phyloP scores from a whole-genome alignment of 129 eudicot genomes.

The Apium graveolens region DNA sequence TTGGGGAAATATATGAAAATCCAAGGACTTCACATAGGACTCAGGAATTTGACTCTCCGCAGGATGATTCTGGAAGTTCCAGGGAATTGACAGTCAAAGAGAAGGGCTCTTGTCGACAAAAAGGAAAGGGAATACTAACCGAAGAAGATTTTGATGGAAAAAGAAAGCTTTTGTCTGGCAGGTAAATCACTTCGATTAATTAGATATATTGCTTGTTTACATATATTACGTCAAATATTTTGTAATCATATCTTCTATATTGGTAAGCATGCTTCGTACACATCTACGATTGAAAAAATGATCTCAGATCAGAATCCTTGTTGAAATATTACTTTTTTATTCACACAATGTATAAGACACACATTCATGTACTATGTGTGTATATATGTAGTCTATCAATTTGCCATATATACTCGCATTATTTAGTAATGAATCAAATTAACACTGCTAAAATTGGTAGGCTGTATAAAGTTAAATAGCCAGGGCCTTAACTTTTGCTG shows the following conservation, averaged over 20 bases:
- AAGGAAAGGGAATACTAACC: constrained; percentile 44
- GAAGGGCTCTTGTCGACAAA: constrained; percentile 19
- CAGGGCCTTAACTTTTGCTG: not conserved
- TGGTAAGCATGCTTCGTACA: not conserved
- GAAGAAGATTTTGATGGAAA: constrained; percentile 24
- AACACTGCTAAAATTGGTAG: too few species aligned
- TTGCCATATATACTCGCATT: too few species aligned
- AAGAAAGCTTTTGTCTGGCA: constrained; percentile 29
- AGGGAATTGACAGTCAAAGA: constrained; percentile 36
- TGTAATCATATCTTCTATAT: not conserved
- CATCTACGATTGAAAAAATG: not conserved
- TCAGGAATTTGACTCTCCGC: constrained; percentile 17
- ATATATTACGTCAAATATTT: not conserved
- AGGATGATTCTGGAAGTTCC: constrained; percentile 18
- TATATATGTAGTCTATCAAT: not conserved
- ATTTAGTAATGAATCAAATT: not conserved
- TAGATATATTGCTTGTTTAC: not conserved
- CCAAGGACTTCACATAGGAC: not conserved
- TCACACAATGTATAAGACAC: not conserved
- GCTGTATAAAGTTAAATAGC: too few species aligned
- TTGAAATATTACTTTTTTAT: too few species aligned
- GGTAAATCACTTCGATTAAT: constrained; percentile 24
- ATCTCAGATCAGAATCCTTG: not conserved
- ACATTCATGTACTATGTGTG: too few species aligned
- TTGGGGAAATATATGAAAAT: not conserved